Percentiles rank a stretch among this genome's conserved stretches.
phyloP scores from a whole-genome alignment of 2,329 filamentous ascomycete genomes.

The Ploettnerulaceae sp. region DNA sequence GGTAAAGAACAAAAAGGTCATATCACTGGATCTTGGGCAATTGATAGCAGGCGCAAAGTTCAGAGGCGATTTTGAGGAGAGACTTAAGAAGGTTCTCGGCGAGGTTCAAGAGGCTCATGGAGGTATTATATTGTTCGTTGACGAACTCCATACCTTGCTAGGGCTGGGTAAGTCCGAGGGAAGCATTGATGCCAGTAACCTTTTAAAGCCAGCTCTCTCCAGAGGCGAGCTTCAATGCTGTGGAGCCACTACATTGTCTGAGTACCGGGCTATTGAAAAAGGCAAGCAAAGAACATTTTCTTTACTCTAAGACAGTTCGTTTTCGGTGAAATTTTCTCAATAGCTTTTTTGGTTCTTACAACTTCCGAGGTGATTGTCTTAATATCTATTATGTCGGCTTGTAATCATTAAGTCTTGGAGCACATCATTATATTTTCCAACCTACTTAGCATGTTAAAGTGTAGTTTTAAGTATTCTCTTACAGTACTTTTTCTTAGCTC shows the following conservation, averaged over 20 bases:
- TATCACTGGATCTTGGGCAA: conserved; percentile 82
- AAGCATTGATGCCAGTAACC: conserved; percentile 91
- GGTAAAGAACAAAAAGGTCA: conserved; percentile 88
- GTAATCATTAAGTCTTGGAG: background rate
- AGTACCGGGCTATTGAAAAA: conserved; percentile 93
- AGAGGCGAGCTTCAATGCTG: conserved; percentile 92
- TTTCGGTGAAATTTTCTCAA: too few relatives aligned
- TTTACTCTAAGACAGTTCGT: background rate
- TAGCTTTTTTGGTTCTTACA: too few relatives aligned
- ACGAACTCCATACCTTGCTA: conserved; percentile 86
- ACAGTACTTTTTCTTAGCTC: background rate
- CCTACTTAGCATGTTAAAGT: background rate
- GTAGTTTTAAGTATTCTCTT: background rate
- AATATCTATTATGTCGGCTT: too few relatives aligned
- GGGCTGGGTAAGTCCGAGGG: conserved; percentile 94
- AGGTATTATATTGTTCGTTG: conserved; percentile 88
- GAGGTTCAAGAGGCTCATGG: conserved; percentile 84
- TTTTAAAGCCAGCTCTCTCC: conserved; percentile 89
- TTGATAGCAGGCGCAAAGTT: conserved; percentile 96
- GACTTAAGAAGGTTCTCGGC: conserved; percentile 82
- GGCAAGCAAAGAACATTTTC: conserved; percentile 14
- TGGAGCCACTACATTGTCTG: conserved; percentile 86
- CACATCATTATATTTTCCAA: too few relatives aligned
- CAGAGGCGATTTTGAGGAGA: conserved; percentile 91
- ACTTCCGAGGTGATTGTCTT: too few relatives aligned